phyloP scores from a whole-genome alignment of 2,329 filamentous ascomycete genomes.

The Coniochaeta sp. region DNA sequence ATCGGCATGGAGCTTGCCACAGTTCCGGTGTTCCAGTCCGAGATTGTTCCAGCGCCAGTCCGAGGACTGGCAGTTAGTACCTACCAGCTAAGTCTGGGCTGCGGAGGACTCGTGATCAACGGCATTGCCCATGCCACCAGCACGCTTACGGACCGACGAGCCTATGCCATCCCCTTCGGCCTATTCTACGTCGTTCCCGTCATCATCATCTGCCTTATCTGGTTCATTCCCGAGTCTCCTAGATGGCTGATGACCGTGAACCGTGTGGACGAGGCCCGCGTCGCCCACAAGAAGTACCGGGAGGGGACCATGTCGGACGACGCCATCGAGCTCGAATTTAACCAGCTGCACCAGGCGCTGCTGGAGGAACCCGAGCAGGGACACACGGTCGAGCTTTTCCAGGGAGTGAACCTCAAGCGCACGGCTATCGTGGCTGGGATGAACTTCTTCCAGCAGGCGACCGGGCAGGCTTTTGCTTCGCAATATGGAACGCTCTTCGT shows the following conservation, averaged over 20 bases:
- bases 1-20: conserved; percentile 31
- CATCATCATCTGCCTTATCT: conserved; percentile 16
- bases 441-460: conserved; percentile 23
- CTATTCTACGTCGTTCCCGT: conserved; percentile 24
- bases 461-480: conserved; percentile 20
- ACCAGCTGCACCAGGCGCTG: conserved; percentile 1
- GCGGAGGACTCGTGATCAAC: conserved; percentile 14
- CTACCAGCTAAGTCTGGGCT: conserved; percentile 21
- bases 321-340: conserved; percentile 4
- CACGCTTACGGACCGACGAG: conserved; percentile 17
- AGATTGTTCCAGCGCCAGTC: conserved; percentile 19
- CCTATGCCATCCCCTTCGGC: conserved; percentile 25
- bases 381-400: conserved; percentile 8
- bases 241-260: conserved; percentile 16
- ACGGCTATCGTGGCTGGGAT: conserved; percentile 16
- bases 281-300: conserved; percentile 9
- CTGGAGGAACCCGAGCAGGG: conserved; percentile 5
- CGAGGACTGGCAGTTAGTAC: conserved; percentile 26
- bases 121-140: conserved; percentile 20
- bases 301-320: conserved; percentile 4
- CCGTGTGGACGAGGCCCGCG: conserved; percentile 11
- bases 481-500: conserved; percentile 23
- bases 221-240: conserved; percentile 21
- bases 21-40: conserved; percentile 26
- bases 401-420: conserved; percentile 15